Conservation (phyloP, 495 filamentous ascomycete genomes). For the Tuber melanosporum region DNA sequence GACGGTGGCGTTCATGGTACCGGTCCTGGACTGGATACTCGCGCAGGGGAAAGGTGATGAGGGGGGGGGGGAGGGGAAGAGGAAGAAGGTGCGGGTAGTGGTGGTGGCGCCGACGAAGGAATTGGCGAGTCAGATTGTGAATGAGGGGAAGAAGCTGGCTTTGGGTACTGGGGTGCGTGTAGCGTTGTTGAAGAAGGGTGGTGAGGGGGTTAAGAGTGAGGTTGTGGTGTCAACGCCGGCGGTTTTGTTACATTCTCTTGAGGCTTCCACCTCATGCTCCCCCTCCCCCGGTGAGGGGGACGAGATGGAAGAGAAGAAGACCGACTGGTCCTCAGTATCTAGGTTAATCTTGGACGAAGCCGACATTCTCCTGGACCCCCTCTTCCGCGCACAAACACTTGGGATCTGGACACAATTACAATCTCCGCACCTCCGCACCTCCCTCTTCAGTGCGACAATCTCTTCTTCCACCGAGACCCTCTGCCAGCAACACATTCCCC, state of each 20-base stretch:
- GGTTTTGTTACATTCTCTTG: conserved; percentile 66
- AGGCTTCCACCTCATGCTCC: conserved; percentile 47
- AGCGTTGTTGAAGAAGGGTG: conserved; percentile 72
- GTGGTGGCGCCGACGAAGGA: conserved; percentile 90
- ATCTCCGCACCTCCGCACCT: conserved; percentile 63
- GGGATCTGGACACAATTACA: conserved; percentile 62
- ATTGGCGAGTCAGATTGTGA: conserved; percentile 83
- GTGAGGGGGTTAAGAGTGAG: conserved; percentile 56
- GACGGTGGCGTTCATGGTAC: conserved; percentile 85
- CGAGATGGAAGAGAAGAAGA: not conserved
- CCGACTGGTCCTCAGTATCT: conserved; percentile 5
- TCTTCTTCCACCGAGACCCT: conserved; percentile 70
- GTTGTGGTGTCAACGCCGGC: conserved; percentile 86
- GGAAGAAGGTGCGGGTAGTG: conserved; percentile 57
- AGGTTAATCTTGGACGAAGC: conserved; percentile 81
- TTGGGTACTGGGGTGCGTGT: conserved; percentile 72
- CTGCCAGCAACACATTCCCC: conserved; percentile 11
- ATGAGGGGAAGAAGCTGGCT: conserved; percentile 78
- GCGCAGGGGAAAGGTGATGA: conserved; percentile 42
- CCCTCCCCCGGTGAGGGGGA: conserved; percentile 49
- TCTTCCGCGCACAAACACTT: conserved; percentile 85
- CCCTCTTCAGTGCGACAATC: conserved; percentile 95
- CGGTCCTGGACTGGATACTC: conserved; percentile 68
- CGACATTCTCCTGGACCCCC: conserved; percentile 83
- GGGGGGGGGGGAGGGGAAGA: conserved; percentile 25